Conservation (phyloP, 257 asterid species). For the Voacanga thouarsii region DNA sequence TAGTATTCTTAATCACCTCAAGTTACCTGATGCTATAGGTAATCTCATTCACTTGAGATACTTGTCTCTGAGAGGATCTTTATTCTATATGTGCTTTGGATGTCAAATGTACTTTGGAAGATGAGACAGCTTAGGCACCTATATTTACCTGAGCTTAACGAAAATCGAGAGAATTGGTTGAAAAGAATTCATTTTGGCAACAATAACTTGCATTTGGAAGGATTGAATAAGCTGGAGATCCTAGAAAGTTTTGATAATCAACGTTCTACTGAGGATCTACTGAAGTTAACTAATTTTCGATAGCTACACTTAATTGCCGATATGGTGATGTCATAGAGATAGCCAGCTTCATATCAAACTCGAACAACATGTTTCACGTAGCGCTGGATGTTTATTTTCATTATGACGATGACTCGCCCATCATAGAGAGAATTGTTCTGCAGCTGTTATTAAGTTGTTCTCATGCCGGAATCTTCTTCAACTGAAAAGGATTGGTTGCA, state of each 20-base stretch:
- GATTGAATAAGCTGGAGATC: slow-evolving; percentile 19
- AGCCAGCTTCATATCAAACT: not conserved
- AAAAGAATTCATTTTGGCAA: no score
- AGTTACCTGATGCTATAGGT: slow-evolving; percentile 32
- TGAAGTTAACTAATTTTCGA: slow-evolving; percentile 14
- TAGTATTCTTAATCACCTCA: not conserved
- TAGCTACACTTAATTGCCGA: not conserved
- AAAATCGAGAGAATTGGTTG: not conserved
- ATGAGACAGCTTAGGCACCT: slow-evolving; percentile 5
- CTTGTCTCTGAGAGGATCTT: slow-evolving; percentile 44
- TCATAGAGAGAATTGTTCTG: no score
- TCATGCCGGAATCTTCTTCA: no score
- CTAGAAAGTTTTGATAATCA: not conserved
- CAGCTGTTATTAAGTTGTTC: no score
- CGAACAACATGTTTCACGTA: no score
- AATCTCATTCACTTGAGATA: slow-evolving; percentile 43
- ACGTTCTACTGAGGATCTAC: not conserved
- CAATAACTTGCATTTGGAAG: slow-evolving; percentile 6
- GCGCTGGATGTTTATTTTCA: no score
- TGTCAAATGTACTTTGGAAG: slow-evolving; percentile 2
- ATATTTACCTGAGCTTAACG: not conserved
- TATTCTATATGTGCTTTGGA: not conserved
- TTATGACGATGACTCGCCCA: no score
- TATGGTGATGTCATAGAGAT: not conserved
- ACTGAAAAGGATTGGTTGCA: no score